Conservation (phyloP, 495 filamentous ascomycete genomes). For the Viridothelium virens region DNA sequence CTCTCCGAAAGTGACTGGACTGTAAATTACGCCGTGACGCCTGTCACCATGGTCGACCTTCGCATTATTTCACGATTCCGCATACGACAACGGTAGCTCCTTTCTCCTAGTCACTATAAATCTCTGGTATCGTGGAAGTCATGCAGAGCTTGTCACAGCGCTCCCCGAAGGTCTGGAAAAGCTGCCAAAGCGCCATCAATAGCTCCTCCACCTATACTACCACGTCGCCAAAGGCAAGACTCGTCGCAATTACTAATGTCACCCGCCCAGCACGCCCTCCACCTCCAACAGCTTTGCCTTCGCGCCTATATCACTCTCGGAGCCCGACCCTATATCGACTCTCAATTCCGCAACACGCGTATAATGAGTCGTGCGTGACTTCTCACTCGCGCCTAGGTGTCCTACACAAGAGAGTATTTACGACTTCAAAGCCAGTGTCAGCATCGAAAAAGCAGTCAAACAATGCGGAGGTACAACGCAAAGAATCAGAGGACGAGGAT, state of each 20-base stretch:
- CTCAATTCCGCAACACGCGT: neutral
- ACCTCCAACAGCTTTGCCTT: too few relatives aligned
- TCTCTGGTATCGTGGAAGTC: neutral
- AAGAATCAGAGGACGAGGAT: slow-evolving; percentile 28
- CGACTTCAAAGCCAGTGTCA: neutral
- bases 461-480: neutral
- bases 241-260: too few relatives aligned
- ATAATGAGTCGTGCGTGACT: neutral
- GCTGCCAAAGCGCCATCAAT: neutral
- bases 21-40: neutral
- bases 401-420: neutral
- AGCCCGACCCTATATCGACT: neutral
- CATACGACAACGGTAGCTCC: neutral
- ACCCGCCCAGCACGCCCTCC: too few relatives aligned
- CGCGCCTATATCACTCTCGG: neutral
- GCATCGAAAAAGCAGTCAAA: neutral
- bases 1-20: too few relatives aligned
- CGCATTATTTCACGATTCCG: neutral
- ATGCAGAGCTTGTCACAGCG: neutral
- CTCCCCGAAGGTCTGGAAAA: neutral
- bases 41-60: neutral
- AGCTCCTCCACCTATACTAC: too few relatives aligned
- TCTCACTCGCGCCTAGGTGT: neutral
- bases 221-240: too few relatives aligned
- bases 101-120: neutral